Evolutionary conservation across 2,329 filamentous ascomycete species (phyloP), one percentile per base, ranked within the genome.

Genomic region (Lanzia echinophila): DNA sequence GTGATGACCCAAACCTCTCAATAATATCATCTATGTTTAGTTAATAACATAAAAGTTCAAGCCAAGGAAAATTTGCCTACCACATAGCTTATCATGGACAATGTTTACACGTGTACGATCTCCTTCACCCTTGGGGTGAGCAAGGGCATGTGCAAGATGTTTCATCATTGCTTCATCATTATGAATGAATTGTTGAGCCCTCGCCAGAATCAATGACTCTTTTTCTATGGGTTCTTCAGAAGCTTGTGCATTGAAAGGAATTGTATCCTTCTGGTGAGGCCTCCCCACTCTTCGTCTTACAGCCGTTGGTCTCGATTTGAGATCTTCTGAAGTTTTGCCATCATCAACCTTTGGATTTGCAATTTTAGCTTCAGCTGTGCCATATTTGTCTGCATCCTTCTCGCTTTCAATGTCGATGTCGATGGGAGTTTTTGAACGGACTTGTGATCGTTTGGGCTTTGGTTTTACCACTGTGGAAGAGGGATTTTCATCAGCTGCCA

Each of bases 1-100:
- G 77, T 2, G 82, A 83, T 1, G 79, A 78, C 2, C 79, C 81
- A n/a, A 95, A 72, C 56, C 88, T 88, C 6, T 80, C 67, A 44
- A 95, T 63, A 12, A 62, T 59, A 54, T 62, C 63, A 58, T 68
- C 67, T 69, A 43, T 2, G 24, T 24, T 28, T 3, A 13, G 6
- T 51, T 41, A 39, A n/a, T 31, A 43, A 47, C 46, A 45, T 19
- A 17, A 32, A n/a, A n/a, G n/a, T 32, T 7, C 5, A 31, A 22
- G 24, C 6, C 10, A 36, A 44, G 15, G 38, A 4, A 24, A 44
- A 33, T 15, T 3, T 22, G 19, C 58, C 44, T 62, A 67, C 66
- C 63, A 57, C 79, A 81, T 15, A 84, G 71, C 34, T 69, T 60
- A 13, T 77, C 70, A 62, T 72, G 74, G 15, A 79, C 72, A 22